Base-by-base conservation (phyloP, 2,329 filamentous ascomycete genomes). In the Alternaria postmessia region DNA sequence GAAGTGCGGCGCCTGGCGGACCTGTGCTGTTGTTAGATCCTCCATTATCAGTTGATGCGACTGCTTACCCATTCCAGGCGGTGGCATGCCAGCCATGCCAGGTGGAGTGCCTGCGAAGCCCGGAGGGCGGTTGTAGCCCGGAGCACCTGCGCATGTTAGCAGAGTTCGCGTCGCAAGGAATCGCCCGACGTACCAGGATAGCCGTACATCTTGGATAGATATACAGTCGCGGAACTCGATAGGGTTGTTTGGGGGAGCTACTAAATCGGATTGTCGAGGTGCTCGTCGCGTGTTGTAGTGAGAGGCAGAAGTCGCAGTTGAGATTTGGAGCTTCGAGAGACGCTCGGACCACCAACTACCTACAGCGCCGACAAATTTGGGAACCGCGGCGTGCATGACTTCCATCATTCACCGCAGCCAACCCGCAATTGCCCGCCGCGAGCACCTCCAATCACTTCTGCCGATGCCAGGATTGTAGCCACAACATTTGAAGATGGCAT, bases 21-120 rank as follows among this genome's bases (percentile, higher is more conserved):
- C 36, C 64, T 66, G 20, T 3, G 26, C 22, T 7, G 24, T 58
- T 59, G 48, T 66, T 18, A 64, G 59, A 28, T 6, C 41, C 7
- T n/a, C 44, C 12, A n/a, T 43, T 20, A n/a, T 24, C 34, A 32
- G 7, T 49, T 7, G 2, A 11, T 1, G 36, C 7, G 14, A 14
- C 7, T 20, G 77, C 87, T 79, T 85, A 94, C 93, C 91, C 87
- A 93, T 88, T 80, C 92, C 92, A 70, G 93, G 91, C 71, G 90
- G 88, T 67, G 87, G 89, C 87, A 93, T 90, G 61, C 89, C 89
- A 57, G 87, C 89, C 87, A 93, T 90, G 61, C 89, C 89, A 58
- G 89, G 89, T 51, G 90, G 89, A 71, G 91, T 93, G 57, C 84
- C 85, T 67, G 87, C 87, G 81, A 90, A 96, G 68, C 88, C 87